These are phyloP conservation scores for Ganoderma boninense DNA, from an alignment of 1,284 basidiomycete species.

Conservation along the genomic window DNA sequence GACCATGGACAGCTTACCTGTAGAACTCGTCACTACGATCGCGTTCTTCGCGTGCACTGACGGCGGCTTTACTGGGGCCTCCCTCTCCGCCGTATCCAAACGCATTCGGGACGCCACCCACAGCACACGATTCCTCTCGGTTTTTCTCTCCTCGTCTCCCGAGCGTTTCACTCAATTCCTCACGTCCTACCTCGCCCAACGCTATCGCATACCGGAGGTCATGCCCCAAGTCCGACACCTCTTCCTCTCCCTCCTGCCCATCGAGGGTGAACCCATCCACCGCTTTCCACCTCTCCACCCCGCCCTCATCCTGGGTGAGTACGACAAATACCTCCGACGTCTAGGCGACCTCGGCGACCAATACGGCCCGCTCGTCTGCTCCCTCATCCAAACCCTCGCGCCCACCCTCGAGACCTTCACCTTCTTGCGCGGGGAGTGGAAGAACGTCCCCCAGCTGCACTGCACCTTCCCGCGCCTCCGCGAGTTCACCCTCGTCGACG, in stretches of 20 bases:
- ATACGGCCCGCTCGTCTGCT: background rate
- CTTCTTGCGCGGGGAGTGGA: slow-evolving; percentile 6
- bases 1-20: slow-evolving; percentile 11
- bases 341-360: background rate
- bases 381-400: slow-evolving; percentile 11
- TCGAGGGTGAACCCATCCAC: background rate
- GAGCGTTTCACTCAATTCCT: slow-evolving; percentile 9
- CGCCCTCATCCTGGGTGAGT: background rate
- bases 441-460: background rate
- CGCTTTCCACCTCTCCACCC: background rate
- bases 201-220: background rate
- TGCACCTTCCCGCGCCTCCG: slow-evolving; percentile 18
- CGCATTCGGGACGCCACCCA: slow-evolving; percentile 10
- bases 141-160: slow-evolving; percentile 7
- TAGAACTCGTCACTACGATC: slow-evolving; percentile 10
- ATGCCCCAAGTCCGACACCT: slow-evolving; percentile 18
- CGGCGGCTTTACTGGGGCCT: slow-evolving; percentile 10
- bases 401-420: slow-evolving; percentile 16
- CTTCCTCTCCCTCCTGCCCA: slow-evolving; percentile 16
- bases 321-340: background rate
- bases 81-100: slow-evolving; percentile 14
- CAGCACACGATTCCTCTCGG: slow-evolving; percentile 8
- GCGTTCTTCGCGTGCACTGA: slow-evolving; percentile 12
- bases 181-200: background rate
- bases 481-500: slow-evolving; percentile 16